phyloP scores from a whole-genome alignment of 495 filamentous ascomycete genomes.

The Chaetomium fimeti region DNA sequence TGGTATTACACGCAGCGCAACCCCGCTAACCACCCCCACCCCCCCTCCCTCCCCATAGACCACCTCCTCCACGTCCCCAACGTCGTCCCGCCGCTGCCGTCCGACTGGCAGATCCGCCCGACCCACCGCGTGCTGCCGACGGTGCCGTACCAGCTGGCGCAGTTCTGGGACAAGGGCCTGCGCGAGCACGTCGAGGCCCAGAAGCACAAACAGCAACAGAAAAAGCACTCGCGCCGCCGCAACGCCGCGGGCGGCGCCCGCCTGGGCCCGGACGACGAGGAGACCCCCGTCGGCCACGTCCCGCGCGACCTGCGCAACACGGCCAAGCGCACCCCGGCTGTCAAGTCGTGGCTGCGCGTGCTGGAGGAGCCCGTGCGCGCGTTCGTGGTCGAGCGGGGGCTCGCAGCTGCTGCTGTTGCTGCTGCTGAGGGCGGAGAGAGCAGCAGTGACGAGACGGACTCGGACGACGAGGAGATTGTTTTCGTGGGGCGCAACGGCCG shows the following conservation, averaged over 20 bases:
- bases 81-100: constrained; percentile 72
- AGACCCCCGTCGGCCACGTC: constrained; percentile 50
- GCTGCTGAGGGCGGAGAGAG: constrained; percentile 35
- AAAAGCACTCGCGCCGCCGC: background rate
- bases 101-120: constrained; percentile 77
- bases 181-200: constrained; percentile 46
- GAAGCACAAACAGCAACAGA: background rate
- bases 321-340: constrained; percentile 49
- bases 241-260: constrained; percentile 21
- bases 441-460: constrained; percentile 52
- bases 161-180: constrained; percentile 76
- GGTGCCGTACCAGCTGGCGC: constrained; percentile 87
- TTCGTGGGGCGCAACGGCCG: constrained; percentile 78
- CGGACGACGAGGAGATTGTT: constrained; percentile 87
- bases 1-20: too few species aligned
- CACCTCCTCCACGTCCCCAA: constrained; percentile 83
- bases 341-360: constrained; percentile 47
- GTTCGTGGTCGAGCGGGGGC: constrained; percentile 44
- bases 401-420: constrained; percentile 13
- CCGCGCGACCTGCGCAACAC: constrained; percentile 57
- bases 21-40: too few species aligned
- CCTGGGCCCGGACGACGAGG: constrained; percentile 21
- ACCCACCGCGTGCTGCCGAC: constrained; percentile 66
- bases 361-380: constrained; percentile 50
- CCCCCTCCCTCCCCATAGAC: constrained; percentile 50